phyloP scores from a whole-genome alignment of 495 filamentous ascomycete species.

The Neurospora sp. region DNA sequence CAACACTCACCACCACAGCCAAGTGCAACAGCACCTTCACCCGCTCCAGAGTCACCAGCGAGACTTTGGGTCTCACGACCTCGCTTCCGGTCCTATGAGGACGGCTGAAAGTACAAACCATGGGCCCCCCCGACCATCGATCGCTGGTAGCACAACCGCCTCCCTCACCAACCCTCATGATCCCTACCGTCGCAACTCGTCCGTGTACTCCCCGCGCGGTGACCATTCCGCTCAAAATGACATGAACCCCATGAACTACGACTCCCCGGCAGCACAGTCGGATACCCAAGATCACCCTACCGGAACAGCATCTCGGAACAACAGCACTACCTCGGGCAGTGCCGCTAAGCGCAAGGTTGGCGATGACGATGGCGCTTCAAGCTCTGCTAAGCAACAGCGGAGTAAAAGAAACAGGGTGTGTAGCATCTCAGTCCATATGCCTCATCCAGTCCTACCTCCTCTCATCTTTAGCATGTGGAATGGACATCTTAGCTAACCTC shows the following conservation, averaged over 20 bases:
- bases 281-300: not conserved
- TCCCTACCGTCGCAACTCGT: conserved; percentile 9
- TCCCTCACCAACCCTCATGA: not conserved
- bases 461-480: not conserved
- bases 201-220: conserved; percentile 24
- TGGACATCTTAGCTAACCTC: not conserved
- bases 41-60: not conserved
- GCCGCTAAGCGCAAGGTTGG: conserved; percentile 4
- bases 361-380: conserved; percentile 23
- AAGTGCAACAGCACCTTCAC: not conserved
- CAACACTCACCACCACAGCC: not conserved
- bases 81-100: not conserved
- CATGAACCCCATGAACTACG: not conserved
- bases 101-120: conserved; percentile 1
- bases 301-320: conserved; percentile 19
- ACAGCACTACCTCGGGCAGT: conserved; percentile 4
- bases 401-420: conserved; percentile 51
- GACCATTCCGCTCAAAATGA: conserved; percentile 25
- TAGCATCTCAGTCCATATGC: not conserved
- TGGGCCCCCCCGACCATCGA: not conserved
- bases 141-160: not conserved
- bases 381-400: conserved; percentile 36
- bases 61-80: not conserved
- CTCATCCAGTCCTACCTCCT: not conserved
- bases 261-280: conserved; percentile 3